These are phyloP conservation scores for Lecanicillium sp. DNA, from an alignment of 2,329 filamentous ascomycete species.

Conservation along the genomic window DNA sequence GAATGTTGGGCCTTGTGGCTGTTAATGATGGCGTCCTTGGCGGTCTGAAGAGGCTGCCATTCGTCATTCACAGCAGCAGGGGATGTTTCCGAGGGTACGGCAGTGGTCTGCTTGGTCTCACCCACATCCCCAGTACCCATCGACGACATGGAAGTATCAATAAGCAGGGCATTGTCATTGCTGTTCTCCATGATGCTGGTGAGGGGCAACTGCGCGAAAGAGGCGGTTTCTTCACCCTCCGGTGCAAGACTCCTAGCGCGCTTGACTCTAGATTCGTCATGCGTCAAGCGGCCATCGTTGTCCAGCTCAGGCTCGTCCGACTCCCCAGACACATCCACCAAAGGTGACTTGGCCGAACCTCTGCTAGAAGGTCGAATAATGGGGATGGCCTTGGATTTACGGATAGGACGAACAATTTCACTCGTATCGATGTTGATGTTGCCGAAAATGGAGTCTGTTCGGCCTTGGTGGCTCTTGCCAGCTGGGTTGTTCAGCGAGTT, in stretches of 20 bases:
- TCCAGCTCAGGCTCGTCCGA: constrained; percentile 30
- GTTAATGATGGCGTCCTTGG: constrained; percentile 37
- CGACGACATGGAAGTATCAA: constrained; percentile 50
- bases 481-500: constrained; percentile 41
- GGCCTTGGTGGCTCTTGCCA: constrained; percentile 26
- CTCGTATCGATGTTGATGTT: constrained; percentile 58
- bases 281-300: constrained; percentile 55
- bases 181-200: constrained; percentile 24
- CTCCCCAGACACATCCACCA: constrained; percentile 17
- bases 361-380: constrained; percentile 62
- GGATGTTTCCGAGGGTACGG: constrained; percentile 48
- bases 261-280: constrained; percentile 68
- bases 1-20: constrained; percentile 17
- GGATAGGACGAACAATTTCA: constrained; percentile 59
- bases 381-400: constrained; percentile 76
- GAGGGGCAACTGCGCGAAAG: constrained; percentile 51
- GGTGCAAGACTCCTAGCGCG: constrained; percentile 59
- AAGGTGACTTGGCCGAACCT: constrained; percentile 31
- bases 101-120: constrained; percentile 47
- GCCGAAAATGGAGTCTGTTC: constrained; percentile 56
- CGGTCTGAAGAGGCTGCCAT: constrained; percentile 4
- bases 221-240: constrained; percentile 66
- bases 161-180: constrained; percentile 35
- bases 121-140: constrained; percentile 46
- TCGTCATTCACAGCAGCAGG: constrained; percentile 25